A percentile compares a stretch with the other conserved stretches of the same genome.
phyloP scores from a whole-genome alignment of 495 filamentous ascomycete species.

The Xylaria curta region DNA sequence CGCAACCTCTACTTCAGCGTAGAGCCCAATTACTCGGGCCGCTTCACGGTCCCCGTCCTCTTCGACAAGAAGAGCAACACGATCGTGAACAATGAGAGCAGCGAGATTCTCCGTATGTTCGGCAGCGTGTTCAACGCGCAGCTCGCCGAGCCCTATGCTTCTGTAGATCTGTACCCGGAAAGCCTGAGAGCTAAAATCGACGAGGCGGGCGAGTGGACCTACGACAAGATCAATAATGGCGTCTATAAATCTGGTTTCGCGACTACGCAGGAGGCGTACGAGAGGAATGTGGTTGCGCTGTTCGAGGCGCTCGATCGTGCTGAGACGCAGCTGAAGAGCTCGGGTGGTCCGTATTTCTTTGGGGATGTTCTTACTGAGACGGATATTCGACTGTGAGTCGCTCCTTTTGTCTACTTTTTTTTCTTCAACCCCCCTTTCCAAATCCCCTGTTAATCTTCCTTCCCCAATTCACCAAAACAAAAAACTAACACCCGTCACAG shows the following conservation, averaged over 20 bases:
- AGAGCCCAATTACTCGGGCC: slow-evolving; percentile 68
- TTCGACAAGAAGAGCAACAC: slow-evolving; percentile 75
- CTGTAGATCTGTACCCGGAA: slow-evolving; percentile 68
- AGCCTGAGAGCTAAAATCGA: slow-evolving; percentile 70
- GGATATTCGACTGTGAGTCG: slow-evolving; percentile 66
- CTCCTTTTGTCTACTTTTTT: background rate
- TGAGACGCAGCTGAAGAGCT: slow-evolving; percentile 67
- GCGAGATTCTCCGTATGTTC: slow-evolving; percentile 78
- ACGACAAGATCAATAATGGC: slow-evolving; percentile 59
- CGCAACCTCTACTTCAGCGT: slow-evolving; percentile 74
- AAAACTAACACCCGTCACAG: slow-evolving; percentile 16
- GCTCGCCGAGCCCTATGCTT: slow-evolving; percentile 57
- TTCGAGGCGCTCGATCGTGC: slow-evolving; percentile 75
- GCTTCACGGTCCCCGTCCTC: slow-evolving; percentile 78
- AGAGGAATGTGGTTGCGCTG: slow-evolving; percentile 66
- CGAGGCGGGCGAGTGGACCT: slow-evolving; percentile 79
- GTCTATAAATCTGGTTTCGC: slow-evolving; percentile 58
- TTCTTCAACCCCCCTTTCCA: background rate
- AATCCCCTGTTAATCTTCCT: too few relatives aligned
- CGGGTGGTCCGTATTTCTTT: slow-evolving; percentile 67
- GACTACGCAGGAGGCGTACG: slow-evolving; percentile 77
- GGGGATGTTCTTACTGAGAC: slow-evolving; percentile 76
- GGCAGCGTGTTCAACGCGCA: slow-evolving; percentile 74
- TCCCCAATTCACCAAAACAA: too few relatives aligned
- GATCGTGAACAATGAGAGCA: slow-evolving; percentile 84